Conservation (phyloP, 139 green algal genomes). For the Asterochloris sp. region DNA sequence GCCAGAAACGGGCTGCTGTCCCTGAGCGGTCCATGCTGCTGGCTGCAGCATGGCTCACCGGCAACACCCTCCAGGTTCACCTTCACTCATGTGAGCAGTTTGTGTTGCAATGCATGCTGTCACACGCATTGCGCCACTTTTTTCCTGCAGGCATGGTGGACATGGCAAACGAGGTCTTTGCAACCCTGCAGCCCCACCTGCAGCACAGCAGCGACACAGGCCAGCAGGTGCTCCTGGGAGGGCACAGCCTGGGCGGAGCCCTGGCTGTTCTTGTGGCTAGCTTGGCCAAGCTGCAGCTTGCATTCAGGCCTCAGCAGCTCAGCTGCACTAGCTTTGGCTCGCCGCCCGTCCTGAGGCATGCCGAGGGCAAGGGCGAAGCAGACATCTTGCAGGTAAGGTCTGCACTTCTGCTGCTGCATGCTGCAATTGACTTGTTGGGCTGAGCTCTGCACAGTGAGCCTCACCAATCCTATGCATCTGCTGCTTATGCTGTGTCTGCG, state of each 20-base stretch:
- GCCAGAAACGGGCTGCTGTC: neutral
- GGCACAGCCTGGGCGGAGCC: constrained; percentile 56
- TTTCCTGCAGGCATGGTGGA: constrained; percentile 10
- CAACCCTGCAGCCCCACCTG: neutral
- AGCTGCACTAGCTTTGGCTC: constrained; percentile 55
- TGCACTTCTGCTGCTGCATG: neutral
- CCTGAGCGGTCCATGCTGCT: neutral
- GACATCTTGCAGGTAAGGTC: constrained; percentile 25
- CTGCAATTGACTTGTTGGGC: neutral
- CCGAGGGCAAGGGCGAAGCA: constrained; percentile 2
- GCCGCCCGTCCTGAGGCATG: constrained; percentile 53
- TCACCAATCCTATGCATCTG: constrained; percentile 6
- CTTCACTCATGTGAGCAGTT: neutral
- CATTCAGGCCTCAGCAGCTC: neutral
- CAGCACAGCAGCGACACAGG: neutral
- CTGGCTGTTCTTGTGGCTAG: constrained; percentile 43
- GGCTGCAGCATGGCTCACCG: neutral
- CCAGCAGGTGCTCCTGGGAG: constrained; percentile 36
- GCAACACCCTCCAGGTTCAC: neutral
- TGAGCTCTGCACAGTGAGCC: neutral
- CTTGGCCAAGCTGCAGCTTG: constrained; percentile 18
- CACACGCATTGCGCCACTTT: neutral
- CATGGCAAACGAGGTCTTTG: constrained; percentile 17
- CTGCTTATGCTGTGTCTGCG: neutral
- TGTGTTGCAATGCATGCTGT: neutral